Evolutionary conservation across 2,329 filamentous ascomycete species (phyloP).

Genomic region (Colletotrichum tropicale): DNA sequence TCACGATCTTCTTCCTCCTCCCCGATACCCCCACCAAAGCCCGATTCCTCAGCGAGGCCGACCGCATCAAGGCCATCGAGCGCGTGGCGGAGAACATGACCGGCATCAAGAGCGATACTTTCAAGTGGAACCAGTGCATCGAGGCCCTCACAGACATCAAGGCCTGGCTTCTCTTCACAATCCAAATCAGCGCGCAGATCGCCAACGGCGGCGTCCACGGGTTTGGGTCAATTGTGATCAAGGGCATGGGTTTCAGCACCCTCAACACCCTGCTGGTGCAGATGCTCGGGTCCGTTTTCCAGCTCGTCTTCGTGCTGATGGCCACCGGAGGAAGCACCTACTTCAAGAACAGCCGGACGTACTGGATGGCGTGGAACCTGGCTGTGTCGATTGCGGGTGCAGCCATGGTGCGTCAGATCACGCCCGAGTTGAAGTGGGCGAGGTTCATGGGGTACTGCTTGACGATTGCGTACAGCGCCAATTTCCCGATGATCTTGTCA

Average conservation of each 20-base stretch:
- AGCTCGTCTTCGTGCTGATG: slow-evolving; percentile 36
- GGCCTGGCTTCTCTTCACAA: slow-evolving; percentile 63
- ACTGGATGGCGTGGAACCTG: slow-evolving; percentile 41
- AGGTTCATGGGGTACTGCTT: slow-evolving; percentile 33
- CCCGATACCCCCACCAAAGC: slow-evolving; percentile 60
- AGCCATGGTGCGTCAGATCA: slow-evolving; percentile 61
- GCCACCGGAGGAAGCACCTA: slow-evolving; percentile 66
- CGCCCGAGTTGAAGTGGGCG: slow-evolving; percentile 40
- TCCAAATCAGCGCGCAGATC: slow-evolving; percentile 68
- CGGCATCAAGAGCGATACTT: slow-evolving; percentile 74
- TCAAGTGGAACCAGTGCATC: slow-evolving; percentile 69
- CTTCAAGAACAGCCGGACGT: slow-evolving; percentile 53
- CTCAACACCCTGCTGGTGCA: slow-evolving; percentile 65
- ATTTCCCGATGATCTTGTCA: slow-evolving; percentile 68
- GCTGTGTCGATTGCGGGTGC: slow-evolving; percentile 45
- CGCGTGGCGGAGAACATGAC: slow-evolving; percentile 77
- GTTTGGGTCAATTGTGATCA: slow-evolving; percentile 68
- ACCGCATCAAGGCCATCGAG: slow-evolving; percentile 71
- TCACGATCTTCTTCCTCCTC: slow-evolving; percentile 63
- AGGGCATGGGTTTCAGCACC: slow-evolving; percentile 63
- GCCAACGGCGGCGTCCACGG: slow-evolving; percentile 66
- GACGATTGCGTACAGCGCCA: slow-evolving; percentile 57
- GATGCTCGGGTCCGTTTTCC: slow-evolving; percentile 65
- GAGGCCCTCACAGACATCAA: slow-evolving; percentile 53
- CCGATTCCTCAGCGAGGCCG: slow-evolving; percentile 62